Conservation (phyloP, 805 yeast genomes). For the Candida broadrunensis region DNA sequence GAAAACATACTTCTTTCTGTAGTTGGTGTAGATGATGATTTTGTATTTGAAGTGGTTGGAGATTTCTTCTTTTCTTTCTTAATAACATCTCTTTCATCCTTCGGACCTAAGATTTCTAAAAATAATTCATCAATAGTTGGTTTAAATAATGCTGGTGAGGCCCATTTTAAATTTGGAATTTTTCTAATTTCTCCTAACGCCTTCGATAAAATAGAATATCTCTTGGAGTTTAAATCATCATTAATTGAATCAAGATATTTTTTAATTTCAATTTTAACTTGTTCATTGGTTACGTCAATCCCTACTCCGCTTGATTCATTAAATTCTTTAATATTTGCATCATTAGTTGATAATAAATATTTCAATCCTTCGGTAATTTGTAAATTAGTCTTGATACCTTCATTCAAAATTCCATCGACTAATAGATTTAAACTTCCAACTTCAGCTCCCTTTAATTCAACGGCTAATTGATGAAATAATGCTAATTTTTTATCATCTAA, state of each 20-base stretch:
- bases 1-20: slow-evolving; percentile 73
- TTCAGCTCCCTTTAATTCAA: slow-evolving; percentile 60
- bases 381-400: slow-evolving; percentile 59
- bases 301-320: slow-evolving; percentile 78
- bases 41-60: slow-evolving; percentile 6
- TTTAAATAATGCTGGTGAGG: slow-evolving; percentile 81
- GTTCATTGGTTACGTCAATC: slow-evolving; percentile 60
- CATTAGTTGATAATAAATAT: slow-evolving; percentile 47
- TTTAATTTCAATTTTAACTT: slow-evolving; percentile 56
- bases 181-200: slow-evolving; percentile 75
- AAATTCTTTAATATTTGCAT: slow-evolving; percentile 48
- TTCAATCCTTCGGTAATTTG: slow-evolving; percentile 82
- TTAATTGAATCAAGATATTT: slow-evolving; percentile 59
- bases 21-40: slow-evolving; percentile 2
- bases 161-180: slow-evolving; percentile 83
- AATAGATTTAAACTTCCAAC: slow-evolving; percentile 49
- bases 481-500: slow-evolving; percentile 61
- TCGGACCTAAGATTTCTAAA: slow-evolving; percentile 80
- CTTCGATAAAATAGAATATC: slow-evolving; percentile 78
- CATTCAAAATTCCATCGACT: slow-evolving; percentile 60
- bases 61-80: slow-evolving; percentile 67
- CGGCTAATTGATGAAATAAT: slow-evolving; percentile 75
- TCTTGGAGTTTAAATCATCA: slow-evolving; percentile 59
- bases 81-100: slow-evolving; percentile 87
- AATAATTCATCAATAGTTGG: slow-evolving; percentile 80